Conservation (phyloP, 352 stramenopile genomes). For the Halophytophthora batemanensis region DNA sequence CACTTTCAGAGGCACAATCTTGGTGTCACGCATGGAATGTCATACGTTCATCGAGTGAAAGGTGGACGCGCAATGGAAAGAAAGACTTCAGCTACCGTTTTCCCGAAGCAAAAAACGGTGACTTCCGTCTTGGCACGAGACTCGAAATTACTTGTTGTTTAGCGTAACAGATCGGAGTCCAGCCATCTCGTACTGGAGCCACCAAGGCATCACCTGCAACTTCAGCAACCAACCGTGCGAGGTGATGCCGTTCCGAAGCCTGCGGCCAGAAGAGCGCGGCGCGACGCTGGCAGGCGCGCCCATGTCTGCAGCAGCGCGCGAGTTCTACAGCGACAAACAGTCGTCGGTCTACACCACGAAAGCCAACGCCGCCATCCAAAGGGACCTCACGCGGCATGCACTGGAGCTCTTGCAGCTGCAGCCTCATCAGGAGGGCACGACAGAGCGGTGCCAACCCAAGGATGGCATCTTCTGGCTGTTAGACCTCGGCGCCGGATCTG, state of each 20-base stretch:
- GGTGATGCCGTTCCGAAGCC: constrained; percentile 53
- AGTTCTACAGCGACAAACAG: constrained; percentile 65
- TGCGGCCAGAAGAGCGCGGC: constrained; percentile 42
- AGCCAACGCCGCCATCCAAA: constrained; percentile 66
- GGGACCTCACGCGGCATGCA: constrained; percentile 60
- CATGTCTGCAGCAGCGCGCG: constrained; percentile 36
- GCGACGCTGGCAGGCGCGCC: constrained; percentile 25
- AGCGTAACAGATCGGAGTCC: too few relatives aligned
- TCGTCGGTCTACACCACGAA: constrained; percentile 67
- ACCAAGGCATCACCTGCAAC: too few relatives aligned
- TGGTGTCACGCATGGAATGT: too few relatives aligned
- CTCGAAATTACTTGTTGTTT: too few relatives aligned
- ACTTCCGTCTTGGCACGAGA: too few relatives aligned
- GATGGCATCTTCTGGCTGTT: constrained; percentile 39
- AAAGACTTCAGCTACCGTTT: too few relatives aligned
- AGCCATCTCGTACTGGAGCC: too few relatives aligned
- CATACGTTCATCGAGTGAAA: too few relatives aligned
- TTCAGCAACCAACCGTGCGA: too few relatives aligned
- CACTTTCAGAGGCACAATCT: too few relatives aligned
- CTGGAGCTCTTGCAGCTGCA: constrained; percentile 45
- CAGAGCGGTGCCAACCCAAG: neutral
- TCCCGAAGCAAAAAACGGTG: too few relatives aligned
- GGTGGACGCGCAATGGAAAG: too few relatives aligned
- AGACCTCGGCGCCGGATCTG: constrained; percentile 69
- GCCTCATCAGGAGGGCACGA: neutral